Conservation (phyloP, 2,329 filamentous ascomycete genomes). For the Bipolaris bicolor region DNA sequence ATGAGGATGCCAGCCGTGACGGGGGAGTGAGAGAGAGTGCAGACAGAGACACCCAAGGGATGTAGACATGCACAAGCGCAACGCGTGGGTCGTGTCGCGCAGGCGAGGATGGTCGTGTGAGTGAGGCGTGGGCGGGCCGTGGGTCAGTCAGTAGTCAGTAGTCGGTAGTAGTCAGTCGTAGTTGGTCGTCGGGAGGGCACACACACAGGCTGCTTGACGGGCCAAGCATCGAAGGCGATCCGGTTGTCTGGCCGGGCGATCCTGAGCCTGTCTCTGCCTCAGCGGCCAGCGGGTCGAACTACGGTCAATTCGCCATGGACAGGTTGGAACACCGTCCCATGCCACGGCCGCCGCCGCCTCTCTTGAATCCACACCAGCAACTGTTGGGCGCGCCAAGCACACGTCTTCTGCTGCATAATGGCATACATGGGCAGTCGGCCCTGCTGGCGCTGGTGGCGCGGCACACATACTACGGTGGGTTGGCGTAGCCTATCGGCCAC, state of each 20-base stretch:
- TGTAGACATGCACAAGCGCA: conserved; percentile 37
- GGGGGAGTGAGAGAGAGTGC: conserved; percentile 19
- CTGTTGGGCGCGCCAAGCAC: not conserved
- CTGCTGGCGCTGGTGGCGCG: conserved; percentile 11
- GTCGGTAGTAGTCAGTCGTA: not conserved
- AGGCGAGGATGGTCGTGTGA: conserved; percentile 34
- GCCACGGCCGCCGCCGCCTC: not conserved
- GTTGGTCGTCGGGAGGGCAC: not conserved
- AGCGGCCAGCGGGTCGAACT: conserved; percentile 1
- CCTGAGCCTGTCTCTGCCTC: conserved; percentile 1
- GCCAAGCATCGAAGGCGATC: conserved; percentile 19
- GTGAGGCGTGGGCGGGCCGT: conserved; percentile 16
- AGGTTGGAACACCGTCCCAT: not conserved
- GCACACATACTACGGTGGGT: not conserved
- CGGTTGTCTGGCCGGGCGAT: conserved; percentile 15
- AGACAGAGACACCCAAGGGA: conserved; percentile 33
- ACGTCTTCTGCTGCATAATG: not conserved
- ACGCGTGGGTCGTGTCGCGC: conserved; percentile 33
- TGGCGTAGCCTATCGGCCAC: conserved; percentile 20
- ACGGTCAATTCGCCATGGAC: not conserved
- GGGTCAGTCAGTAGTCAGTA: not conserved
- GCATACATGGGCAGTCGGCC: conserved; percentile 16
- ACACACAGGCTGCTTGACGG: conserved; percentile 4
- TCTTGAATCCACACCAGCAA: not conserved
- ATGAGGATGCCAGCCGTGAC: conserved; percentile 31